Base-by-base conservation (phyloP, 805 yeast species). In the Wickerhamomyces bovis region DNA sequence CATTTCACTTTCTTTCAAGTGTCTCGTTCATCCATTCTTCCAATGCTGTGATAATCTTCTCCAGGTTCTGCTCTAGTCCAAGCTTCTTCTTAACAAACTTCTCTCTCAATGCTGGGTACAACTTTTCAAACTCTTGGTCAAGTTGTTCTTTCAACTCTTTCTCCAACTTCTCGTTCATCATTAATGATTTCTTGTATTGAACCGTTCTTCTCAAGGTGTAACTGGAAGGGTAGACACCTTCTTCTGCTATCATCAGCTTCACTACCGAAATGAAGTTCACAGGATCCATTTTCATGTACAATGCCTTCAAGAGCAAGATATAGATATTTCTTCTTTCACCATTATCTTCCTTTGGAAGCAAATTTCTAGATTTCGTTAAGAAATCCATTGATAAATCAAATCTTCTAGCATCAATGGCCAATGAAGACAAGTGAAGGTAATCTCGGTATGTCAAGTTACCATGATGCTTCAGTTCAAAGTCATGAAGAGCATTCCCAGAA, bases 281-380 rank as follows among this genome's bases (percentile, higher is more conserved):
- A 3, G 19, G 22, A 20, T 36, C 39, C n/a, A 36, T 11, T 36
- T 20, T 36, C n/a, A 36, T 6, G 10, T 19, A 4, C 16, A 48
- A 28, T 4, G 42, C 25, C 22, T 43, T 45, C 39, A 48, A n/a
- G 9, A 41, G 35, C 30, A 45, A 13, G 3, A 38, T 10, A 33
- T 31, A 46, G 19, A 48, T 23, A 3, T 46, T 21, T 5, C 18
- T 28, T 23, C 21, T 36, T 18, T 41, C 16, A n/a, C 22, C 21
- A 21, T n/a, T 3, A 10, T 22, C 26, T 18, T 21, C 18, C 8
- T 13, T 3, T 6, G 49, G 42, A 13, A 41, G 38, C 25, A 41
- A 23, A 10, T 42, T 26, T 39, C 50, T 46, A 3, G 61, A 58
- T 33, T 38, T 41, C 4, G 45, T 44, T 1, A 52, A 41, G 8